Evolutionary conservation across 2,329 filamentous ascomycete genomes (phyloP).

Genomic region (Colletotrichum noveboracense): DNA sequence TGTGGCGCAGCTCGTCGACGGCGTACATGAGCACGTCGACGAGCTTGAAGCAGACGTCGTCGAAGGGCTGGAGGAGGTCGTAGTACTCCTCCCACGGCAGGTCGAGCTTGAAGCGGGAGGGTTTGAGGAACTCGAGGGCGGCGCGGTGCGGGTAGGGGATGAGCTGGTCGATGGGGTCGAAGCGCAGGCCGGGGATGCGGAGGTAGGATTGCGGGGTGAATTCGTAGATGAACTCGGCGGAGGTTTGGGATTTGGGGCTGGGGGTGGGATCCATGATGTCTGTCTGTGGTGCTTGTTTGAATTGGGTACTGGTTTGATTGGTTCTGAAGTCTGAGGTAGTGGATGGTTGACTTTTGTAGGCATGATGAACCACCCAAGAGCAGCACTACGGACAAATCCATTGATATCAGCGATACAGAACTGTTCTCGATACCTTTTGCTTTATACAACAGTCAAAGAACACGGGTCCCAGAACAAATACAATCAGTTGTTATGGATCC

Average conservation of each 20-base stretch:
- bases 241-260: background rate
- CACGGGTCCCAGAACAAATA: accelerated
- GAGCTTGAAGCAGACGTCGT: background rate
- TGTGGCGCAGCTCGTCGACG: background rate
- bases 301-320: accelerated
- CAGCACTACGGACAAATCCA: background rate
- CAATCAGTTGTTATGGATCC: background rate
- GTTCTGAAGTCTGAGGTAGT: background rate
- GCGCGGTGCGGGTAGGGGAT: background rate
- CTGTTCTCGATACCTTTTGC: background rate
- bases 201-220: conserved; percentile 2
- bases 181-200: conserved; percentile 12
- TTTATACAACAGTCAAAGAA: background rate
- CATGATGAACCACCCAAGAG: background rate
- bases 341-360: background rate
- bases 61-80: background rate
- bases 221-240: background rate
- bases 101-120: background rate
- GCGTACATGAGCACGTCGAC: conserved; percentile 2
- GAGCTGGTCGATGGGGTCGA: background rate
- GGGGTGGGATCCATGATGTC: background rate
- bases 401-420: background rate
- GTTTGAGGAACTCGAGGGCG: background rate
- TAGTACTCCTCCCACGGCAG: conserved; percentile 7
- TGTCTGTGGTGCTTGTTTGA: background rate